Conservation (phyloP, 202 grass and related monocot genomes). For the Saccharum hybrid region DNA sequence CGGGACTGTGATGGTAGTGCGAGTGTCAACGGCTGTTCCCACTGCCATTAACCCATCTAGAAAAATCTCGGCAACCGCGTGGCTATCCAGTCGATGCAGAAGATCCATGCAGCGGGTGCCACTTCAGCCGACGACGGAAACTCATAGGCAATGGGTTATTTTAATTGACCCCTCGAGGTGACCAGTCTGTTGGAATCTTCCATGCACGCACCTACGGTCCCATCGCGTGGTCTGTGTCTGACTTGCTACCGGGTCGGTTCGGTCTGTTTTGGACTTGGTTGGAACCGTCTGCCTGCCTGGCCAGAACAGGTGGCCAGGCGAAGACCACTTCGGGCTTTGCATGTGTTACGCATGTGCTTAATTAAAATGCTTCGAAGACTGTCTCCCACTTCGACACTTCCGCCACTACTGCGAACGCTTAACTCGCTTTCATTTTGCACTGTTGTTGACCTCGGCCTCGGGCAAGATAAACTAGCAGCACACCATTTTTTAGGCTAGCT, state of each 20-base stretch:
- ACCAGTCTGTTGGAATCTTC: constrained; percentile 50
- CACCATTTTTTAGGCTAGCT: not conserved
- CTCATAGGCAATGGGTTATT: not conserved
- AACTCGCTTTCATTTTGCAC: constrained; percentile 10
- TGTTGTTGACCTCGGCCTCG: not conserved
- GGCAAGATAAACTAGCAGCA: not conserved
- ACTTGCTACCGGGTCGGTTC: constrained; percentile 34
- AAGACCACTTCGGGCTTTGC: constrained; percentile 22
- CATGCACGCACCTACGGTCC: constrained; percentile 8
- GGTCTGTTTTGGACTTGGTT: constrained; percentile 35
- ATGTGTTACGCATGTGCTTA: constrained; percentile 30
- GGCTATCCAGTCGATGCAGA: not conserved
- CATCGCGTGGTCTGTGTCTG: constrained; percentile 23
- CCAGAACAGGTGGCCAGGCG: not conserved
- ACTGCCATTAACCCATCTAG: not conserved
- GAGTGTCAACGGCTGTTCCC: not conserved
- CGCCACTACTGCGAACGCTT: not conserved
- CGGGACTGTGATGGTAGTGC: not conserved
- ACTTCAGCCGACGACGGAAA: constrained; percentile 19
- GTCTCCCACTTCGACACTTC: not conserved
- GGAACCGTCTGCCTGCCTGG: not conserved
- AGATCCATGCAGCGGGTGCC: constrained; percentile 9
- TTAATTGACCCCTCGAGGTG: constrained; percentile 25
- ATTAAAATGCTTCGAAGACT: constrained; percentile 10
- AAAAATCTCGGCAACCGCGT: not conserved